phyloP scores from a whole-genome alignment of 1,284 basidiomycete genomes.

The Heterobasidion annosum region DNA sequence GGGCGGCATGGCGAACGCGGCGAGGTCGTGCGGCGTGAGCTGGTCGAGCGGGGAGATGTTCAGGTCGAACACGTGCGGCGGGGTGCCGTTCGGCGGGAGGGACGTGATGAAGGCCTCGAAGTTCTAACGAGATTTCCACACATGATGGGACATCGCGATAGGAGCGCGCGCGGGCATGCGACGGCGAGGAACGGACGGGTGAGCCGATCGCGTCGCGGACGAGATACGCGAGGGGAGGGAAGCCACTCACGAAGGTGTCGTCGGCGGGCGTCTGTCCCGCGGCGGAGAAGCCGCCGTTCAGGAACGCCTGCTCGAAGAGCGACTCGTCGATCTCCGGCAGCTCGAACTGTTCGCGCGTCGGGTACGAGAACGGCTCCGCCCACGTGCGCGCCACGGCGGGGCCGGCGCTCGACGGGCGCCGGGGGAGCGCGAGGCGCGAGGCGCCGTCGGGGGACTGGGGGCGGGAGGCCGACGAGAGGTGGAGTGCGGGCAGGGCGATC shows the following conservation, averaged over 20 bases:
- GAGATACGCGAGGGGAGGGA: too few relatives aligned
- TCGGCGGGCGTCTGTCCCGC: too few relatives aligned
- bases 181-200: not conserved
- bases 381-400: constrained; percentile 13
- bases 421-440: constrained; percentile 17
- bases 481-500: constrained; percentile 32
- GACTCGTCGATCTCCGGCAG: constrained; percentile 42
- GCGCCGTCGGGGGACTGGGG: constrained; percentile 30
- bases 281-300: constrained; percentile 21
- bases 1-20: constrained; percentile 5
- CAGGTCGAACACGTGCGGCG: constrained; percentile 14
- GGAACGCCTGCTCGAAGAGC: constrained; percentile 40
- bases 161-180: not conserved
- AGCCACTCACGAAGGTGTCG: too few relatives aligned
- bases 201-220: not conserved
- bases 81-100: constrained; percentile 14
- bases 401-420: constrained; percentile 32
- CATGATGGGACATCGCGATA: not conserved
- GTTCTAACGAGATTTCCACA: constrained; percentile 6
- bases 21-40: constrained; percentile 1
- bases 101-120: constrained; percentile 18
- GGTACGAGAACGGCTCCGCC: constrained; percentile 18
- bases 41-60: constrained; percentile 21
- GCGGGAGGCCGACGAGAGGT: constrained; percentile 21
- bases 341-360: constrained; percentile 30